Evolutionary conservation across 73 alveolate species (phyloP), one percentile per base, ranked within the genome.

Genomic region (Paramecium biaurelia): DNA sequence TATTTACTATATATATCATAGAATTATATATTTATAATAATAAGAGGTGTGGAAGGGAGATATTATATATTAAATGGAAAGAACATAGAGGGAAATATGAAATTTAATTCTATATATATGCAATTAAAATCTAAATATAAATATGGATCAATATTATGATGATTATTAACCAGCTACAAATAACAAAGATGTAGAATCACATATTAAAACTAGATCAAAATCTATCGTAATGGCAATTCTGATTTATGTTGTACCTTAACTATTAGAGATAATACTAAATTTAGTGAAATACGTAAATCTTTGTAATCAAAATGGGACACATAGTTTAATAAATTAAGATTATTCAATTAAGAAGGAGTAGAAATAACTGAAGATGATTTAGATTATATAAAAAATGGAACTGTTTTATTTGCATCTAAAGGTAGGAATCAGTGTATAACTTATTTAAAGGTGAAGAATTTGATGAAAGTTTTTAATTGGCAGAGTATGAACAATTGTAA

Each of bases 401-500:
- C 85, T 35, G 63, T 74, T 23, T 43, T 88, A 23, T 88, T 88
- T 88, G 92, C 92, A 59, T 88, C 94, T 0, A 49, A 88, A 70
- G 94, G 94, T 88, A 84, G 9, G 18, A 23, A 3, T 20, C 3
- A 5, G 15, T 14, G 6, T 6, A 8, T 14, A 79, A 26, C n/a
- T 38, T 38, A 43, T 79, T 47, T 30, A 41, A 70, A 92, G 95
- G 95, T 21, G 95, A 92, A 32, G 95, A 92, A 18, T 92, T 92
- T 70, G 90, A 82, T 59, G 89, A 72, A 63, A 86, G 85, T 15
- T 85, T 84, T 49, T 43, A 68, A 21, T 92, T 92, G 35, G 87
- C 95, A 26, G 94, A 87, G 18, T 93, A 93, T 49, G 95, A 93
- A 43, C 24, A 92, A 34, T 47, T 90, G 12, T 57, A 88, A 53